Conservation (phyloP, 257 asterid species). For the Plectranthus barbatus region DNA sequence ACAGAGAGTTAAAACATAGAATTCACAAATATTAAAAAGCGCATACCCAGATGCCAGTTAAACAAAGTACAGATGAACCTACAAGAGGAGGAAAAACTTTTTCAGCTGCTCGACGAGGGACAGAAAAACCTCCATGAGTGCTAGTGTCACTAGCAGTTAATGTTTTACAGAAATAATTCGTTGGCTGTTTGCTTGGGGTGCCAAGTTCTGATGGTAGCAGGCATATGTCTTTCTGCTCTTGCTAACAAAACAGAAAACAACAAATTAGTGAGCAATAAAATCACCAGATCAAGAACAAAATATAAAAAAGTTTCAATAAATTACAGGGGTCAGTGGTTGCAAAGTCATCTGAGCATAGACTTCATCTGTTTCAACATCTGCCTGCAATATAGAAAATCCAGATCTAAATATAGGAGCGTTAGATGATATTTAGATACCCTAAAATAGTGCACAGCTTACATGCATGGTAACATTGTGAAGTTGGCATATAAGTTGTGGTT, state of each 20-base stretch:
- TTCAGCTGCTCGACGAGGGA: constrained; percentile 94
- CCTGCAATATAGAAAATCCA: constrained; percentile 41
- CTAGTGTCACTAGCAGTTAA: constrained; percentile 88
- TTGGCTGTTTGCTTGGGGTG: constrained; percentile 74
- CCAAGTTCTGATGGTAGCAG: constrained; percentile 84
- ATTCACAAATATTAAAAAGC: not conserved
- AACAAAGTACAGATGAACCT: constrained; percentile 15
- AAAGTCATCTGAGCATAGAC: constrained; percentile 88
- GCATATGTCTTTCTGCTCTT: constrained; percentile 88
- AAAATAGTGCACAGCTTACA: constrained; percentile 28
- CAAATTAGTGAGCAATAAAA: not conserved
- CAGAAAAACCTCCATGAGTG: constrained; percentile 94
- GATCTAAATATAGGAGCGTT: not conserved
- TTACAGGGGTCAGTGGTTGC: constrained; percentile 80
- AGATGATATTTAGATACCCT: not conserved
- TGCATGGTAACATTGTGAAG: constrained; percentile 95
- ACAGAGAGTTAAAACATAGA: not conserved
- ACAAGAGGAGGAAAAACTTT: constrained; percentile 94
- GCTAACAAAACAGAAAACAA: constrained; percentile 27
- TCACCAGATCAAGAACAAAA: not conserved
- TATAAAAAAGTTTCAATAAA: not conserved
- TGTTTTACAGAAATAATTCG: constrained; percentile 81
- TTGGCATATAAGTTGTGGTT: constrained; percentile 81
- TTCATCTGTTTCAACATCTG: constrained; percentile 84
- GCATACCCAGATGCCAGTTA: not conserved